These are phyloP conservation scores for Rhizoclosmatium globosum DNA, from an alignment of 192 early-diverging fungal species.

Conservation along the genomic window DNA sequence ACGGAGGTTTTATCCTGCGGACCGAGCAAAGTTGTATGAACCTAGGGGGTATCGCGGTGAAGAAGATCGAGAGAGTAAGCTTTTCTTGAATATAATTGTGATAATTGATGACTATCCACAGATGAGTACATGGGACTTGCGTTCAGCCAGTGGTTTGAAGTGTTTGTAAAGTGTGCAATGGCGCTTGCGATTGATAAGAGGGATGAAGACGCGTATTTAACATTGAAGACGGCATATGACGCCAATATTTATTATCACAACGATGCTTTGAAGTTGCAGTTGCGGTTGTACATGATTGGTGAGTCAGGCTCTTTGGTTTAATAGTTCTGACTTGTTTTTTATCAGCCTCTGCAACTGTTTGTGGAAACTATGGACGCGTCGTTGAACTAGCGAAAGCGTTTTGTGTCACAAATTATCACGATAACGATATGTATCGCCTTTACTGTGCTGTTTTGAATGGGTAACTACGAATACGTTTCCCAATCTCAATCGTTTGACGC, in stretches of 20 bases:
- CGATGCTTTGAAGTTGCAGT: conserved; percentile 32
- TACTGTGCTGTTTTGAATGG: conserved; percentile 56
- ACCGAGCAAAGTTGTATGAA: conserved; percentile 14
- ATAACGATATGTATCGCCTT: conserved; percentile 58
- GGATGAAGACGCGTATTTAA: conserved; percentile 1
- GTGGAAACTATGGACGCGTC: conserved; percentile 46
- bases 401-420: conserved; percentile 15
- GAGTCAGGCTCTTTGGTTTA: conserved; percentile 28
- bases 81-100: no score
- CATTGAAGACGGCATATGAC: conserved; percentile 61
- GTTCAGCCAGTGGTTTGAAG: conserved; percentile 70
- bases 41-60: conserved; percentile 12
- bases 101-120: conserved; percentile 8
- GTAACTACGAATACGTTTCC: no score
- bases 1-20: conserved; percentile 49
- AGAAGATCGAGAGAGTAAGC: conserved; percentile 10
- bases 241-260: conserved; percentile 73
- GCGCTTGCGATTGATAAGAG: not conserved
- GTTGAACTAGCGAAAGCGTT: conserved; percentile 46
- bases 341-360: conserved; percentile 46
- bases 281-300: conserved; percentile 70
- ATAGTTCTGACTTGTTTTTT: not conserved
- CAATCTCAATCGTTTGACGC: no score
- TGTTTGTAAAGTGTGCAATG: conserved; percentile 60
- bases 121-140: conserved; percentile 48